These are phyloP conservation scores for Boechera retrofracta DNA, from an alignment of 345 rosid species.

Conservation along the genomic window DNA sequence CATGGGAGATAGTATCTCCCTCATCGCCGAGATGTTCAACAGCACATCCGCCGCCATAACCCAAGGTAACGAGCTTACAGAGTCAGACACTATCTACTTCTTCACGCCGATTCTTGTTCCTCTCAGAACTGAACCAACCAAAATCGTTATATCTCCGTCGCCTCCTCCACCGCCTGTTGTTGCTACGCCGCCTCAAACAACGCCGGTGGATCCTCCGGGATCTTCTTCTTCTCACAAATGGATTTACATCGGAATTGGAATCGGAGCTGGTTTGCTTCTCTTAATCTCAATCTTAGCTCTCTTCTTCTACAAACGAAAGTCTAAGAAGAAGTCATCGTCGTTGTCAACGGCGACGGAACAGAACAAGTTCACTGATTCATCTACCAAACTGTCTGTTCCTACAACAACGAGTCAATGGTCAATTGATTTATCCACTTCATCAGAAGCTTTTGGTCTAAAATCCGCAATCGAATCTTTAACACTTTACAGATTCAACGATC, in stretches of 20 bases:
- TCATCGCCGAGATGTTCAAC: slow-evolving; percentile 55
- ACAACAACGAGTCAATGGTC: slow-evolving; percentile 50
- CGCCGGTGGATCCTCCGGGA: slow-evolving; percentile 31
- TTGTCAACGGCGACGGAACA: slow-evolving; percentile 25
- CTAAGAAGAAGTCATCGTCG: slow-evolving; percentile 20
- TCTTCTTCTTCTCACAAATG: slow-evolving; percentile 63
- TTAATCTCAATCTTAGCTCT: slow-evolving; percentile 44
- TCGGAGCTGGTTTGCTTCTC: slow-evolving; percentile 55
- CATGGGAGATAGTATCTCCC: slow-evolving; percentile 51
- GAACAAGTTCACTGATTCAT: slow-evolving; percentile 45
- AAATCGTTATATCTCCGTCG: slow-evolving; percentile 26
- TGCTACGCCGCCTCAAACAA: slow-evolving; percentile 32
- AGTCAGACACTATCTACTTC: slow-evolving; percentile 45
- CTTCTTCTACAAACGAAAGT: slow-evolving; percentile 40
- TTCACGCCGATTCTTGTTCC: slow-evolving; percentile 79
- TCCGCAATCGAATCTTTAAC: slow-evolving; percentile 68
- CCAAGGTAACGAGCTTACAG: slow-evolving; percentile 58
- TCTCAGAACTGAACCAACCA: slow-evolving; percentile 54
- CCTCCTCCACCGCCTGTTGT: slow-evolving; percentile 41
- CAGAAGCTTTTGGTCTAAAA: slow-evolving; percentile 47
- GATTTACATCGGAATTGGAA: slow-evolving; percentile 64
- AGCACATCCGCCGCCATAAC: slow-evolving; percentile 47
- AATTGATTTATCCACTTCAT: slow-evolving; percentile 45
- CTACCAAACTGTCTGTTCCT: slow-evolving; percentile 43
- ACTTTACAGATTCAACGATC: slow-evolving; percentile 62